Conservation (phyloP, 768 basidiomycete genomes). For the Coprinellus micaceus region DNA sequence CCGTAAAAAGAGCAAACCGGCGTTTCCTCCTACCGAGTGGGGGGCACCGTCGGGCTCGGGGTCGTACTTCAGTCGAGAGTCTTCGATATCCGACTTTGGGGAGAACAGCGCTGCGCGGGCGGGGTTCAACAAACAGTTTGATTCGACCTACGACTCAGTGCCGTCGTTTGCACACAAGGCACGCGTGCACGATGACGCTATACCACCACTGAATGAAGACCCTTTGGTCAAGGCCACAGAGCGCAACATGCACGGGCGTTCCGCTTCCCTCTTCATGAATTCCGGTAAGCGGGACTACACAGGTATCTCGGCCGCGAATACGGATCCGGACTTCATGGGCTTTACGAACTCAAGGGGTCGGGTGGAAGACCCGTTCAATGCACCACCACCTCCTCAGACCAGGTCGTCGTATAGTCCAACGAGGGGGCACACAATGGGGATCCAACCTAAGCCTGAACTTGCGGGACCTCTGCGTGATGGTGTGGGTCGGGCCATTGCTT, state of each 20-base stretch:
- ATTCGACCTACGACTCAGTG: constrained; percentile 37
- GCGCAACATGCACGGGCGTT: constrained; percentile 1
- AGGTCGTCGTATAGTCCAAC: constrained; percentile 1
- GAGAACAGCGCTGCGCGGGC: neutral
- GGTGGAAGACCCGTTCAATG: neutral
- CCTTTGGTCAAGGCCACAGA: neutral
- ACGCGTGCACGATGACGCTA: neutral
- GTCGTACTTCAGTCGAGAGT: constrained; percentile 48
- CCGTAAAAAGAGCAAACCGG: constrained; percentile 46
- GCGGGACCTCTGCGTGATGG: constrained; percentile 52
- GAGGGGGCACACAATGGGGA: constrained; percentile 14
- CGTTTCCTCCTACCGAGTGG: constrained; percentile 69
- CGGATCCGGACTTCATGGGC: neutral
- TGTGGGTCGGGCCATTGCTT: constrained; percentile 67
- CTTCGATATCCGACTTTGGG: neutral
- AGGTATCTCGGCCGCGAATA: neutral
- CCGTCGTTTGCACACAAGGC: neutral
- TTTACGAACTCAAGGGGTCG: neutral
- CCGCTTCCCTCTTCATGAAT: constrained; percentile 1
- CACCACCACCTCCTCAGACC: neutral
- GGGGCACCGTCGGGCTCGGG: constrained; percentile 44
- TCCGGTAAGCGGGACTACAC: neutral
- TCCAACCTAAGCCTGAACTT: constrained; percentile 50
- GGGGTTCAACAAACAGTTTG: constrained; percentile 41
- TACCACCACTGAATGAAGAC: neutral